Evolutionary conservation across 2,329 filamentous ascomycete genomes (phyloP).

Genomic region (Monosporascus sp.): DNA sequence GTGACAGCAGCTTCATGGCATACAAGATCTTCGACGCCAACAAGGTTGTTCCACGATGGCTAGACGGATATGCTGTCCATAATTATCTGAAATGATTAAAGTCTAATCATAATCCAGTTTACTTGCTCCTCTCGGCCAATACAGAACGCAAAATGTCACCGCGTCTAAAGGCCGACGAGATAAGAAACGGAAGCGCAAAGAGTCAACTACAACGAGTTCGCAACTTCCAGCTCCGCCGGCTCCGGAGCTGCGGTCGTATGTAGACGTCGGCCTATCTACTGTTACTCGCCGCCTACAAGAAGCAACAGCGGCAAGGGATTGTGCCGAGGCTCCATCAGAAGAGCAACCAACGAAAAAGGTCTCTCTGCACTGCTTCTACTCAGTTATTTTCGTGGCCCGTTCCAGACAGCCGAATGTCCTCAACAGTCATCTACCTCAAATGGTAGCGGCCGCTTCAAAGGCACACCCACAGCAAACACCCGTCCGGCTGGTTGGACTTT

Average conservation of each 20-base stretch:
- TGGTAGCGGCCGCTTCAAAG: conserved; percentile 46
- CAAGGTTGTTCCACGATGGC: background rate
- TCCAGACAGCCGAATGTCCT: conserved; percentile 53
- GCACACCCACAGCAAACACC: conserved; percentile 30
- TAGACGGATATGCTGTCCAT: background rate
- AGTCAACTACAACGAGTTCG: conserved; percentile 11
- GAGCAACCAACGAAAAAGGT: background rate
- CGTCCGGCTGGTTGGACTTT: conserved; percentile 57
- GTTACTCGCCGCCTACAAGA: conserved; percentile 56
- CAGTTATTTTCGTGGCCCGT: conserved; percentile 52
- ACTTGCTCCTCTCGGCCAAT: conserved; percentile 56
- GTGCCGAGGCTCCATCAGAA: background rate
- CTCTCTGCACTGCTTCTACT: conserved; percentile 29
- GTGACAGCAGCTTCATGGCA: conserved; percentile 11
- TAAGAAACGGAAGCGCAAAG: conserved; percentile 45
- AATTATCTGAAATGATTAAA: background rate
- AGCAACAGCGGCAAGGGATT: conserved; percentile 20
- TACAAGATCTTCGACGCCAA: background rate
- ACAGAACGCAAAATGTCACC: conserved; percentile 48
- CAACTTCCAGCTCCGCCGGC: conserved; percentile 24
- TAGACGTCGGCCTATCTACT: conserved; percentile 60
- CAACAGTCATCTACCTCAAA: conserved; percentile 54
- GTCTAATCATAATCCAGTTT: conserved; percentile 39
- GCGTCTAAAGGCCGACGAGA: conserved; percentile 58
- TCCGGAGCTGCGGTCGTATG: conserved; percentile 48